phyloP scores from a whole-genome alignment of 164 flowering plant species.

The Cinnamomum micranthum region DNA sequence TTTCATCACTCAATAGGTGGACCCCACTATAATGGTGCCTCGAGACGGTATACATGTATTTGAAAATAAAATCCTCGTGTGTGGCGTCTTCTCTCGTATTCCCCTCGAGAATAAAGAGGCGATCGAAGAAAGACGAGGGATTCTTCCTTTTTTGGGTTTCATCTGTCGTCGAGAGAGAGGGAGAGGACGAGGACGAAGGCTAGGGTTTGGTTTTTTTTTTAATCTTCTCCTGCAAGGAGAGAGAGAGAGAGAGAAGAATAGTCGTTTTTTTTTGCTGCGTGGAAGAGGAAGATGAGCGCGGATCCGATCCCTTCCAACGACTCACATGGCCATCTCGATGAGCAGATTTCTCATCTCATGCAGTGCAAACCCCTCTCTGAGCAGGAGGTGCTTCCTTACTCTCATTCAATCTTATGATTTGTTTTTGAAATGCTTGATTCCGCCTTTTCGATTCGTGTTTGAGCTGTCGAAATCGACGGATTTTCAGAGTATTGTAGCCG shows the following conservation, averaged over 20 bases:
- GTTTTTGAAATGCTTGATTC: not conserved
- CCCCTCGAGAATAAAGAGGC: slow-evolving; percentile 13
- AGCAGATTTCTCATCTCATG: slow-evolving; percentile 84
- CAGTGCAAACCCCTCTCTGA: slow-evolving; percentile 97
- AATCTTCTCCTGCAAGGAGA: not conserved
- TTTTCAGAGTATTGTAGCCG: not conserved
- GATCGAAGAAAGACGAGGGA: slow-evolving; percentile 8
- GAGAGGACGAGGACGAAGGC: not conserved
- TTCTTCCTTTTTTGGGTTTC: slow-evolving; percentile 13
- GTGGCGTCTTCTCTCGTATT: not conserved
- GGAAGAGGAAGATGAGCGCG: slow-evolving; percentile 34
- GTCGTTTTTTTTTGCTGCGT: slow-evolving; percentile 5
- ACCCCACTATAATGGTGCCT: too few species aligned
- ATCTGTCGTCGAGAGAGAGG: not conserved
- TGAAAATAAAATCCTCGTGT: too few species aligned
- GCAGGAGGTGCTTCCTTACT: slow-evolving; percentile 47
- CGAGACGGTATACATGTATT: too few species aligned
- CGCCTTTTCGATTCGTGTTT: not conserved
- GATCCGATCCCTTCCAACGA: slow-evolving; percentile 49
- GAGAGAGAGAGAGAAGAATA: not conserved
- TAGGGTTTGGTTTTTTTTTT: not conserved
- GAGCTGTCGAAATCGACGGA: not conserved
- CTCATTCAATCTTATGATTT: not conserved
- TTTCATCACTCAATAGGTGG: too few species aligned
- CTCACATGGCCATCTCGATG: slow-evolving; percentile 71